Evolutionary conservation across 257 asterid species (phyloP).

Genomic region (Jacaranda copaia): DNA sequence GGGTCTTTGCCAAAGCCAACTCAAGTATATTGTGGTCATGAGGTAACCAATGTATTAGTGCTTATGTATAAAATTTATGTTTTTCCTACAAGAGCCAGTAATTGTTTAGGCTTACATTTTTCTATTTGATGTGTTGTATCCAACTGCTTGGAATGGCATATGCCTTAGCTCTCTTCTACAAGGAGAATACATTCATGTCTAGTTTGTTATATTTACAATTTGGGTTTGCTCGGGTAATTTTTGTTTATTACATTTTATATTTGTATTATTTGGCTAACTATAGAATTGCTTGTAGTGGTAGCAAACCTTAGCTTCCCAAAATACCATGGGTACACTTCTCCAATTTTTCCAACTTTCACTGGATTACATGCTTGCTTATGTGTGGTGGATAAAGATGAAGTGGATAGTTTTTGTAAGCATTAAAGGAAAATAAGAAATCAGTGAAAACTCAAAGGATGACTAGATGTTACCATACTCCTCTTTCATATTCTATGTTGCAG

Average conservation of each 20-base stretch:
- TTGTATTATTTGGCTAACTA: neutral
- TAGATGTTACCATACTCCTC: neutral
- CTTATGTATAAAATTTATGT: neutral
- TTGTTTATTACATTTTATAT: neutral
- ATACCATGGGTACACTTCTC: conserved; percentile 3
- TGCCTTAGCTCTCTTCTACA: neutral
- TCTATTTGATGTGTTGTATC: neutral
- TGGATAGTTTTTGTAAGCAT: neutral
- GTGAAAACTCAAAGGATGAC: neutral
- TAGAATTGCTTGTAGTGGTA: neutral
- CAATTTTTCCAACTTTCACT: neutral
- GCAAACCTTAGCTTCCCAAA: conserved; percentile 11
- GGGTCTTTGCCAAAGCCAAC: conserved; percentile 92
- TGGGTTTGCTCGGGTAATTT: neutral
- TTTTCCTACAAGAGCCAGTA: too few species aligned
- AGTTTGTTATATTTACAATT: conserved; percentile 13
- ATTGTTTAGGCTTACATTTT: neutral
- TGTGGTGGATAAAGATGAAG: neutral
- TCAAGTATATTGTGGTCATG: conserved; percentile 90
- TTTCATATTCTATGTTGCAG: neutral
- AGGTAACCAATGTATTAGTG: conserved; percentile 56
- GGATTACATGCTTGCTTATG: conserved; percentile 1
- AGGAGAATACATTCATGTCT: neutral
- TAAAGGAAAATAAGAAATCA: neutral
- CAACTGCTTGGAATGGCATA: neutral